Conservation (phyloP, 2,329 filamentous ascomycete species). For the Triangularia verruculosa region DNA sequence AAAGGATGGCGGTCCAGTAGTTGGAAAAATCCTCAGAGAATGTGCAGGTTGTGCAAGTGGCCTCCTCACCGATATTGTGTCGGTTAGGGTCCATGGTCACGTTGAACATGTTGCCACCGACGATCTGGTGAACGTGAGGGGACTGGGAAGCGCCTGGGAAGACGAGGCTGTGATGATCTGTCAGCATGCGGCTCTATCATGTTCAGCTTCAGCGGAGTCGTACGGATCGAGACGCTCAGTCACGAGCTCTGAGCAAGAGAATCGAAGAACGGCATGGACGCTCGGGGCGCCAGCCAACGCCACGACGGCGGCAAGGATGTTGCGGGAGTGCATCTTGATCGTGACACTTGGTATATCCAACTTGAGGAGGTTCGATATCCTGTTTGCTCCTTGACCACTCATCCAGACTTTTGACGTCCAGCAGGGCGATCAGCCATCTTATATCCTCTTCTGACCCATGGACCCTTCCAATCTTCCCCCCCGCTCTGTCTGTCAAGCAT, state of each 20-base stretch:
- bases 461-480: neutral
- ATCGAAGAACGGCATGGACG: conserved; percentile 19
- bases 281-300: conserved; percentile 15
- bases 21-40: conserved; percentile 24
- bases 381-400: neutral
- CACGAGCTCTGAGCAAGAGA: conserved; percentile 23
- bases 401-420: neutral
- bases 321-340: conserved; percentile 15
- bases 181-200: neutral
- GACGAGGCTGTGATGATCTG: conserved; percentile 12
- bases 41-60: conserved; percentile 22
- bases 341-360: neutral
- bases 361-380: neutral
- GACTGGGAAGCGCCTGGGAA: conserved; percentile 19
- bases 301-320: conserved; percentile 15
- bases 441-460: conserved; percentile 1
- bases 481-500: neutral
- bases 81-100: conserved; percentile 19
- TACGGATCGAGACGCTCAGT: conserved; percentile 24
- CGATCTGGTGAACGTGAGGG: conserved; percentile 21
- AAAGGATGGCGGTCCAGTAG: conserved; percentile 22
- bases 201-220: neutral
- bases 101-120: conserved; percentile 24
- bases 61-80: conserved; percentile 20
- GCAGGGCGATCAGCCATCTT: neutral